Conservation (phyloP, 2,329 filamentous ascomycete species). For the Albifimbria verrucaria region DNA sequence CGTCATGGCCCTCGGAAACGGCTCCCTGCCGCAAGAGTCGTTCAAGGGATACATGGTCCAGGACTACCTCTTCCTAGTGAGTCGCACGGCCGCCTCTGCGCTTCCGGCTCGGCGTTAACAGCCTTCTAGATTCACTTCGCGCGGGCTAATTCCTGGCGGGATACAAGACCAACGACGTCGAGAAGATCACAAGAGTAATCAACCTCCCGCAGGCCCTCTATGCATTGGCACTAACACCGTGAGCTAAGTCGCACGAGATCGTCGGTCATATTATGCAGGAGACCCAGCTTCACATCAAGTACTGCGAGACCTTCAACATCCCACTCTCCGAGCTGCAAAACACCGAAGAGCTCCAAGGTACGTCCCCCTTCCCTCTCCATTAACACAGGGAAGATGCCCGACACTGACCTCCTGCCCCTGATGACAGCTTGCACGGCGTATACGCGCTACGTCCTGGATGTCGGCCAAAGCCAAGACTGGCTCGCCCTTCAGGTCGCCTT, state of each 20-base stretch:
- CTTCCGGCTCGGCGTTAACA: too few relatives aligned
- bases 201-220: conserved; percentile 20
- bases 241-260: conserved; percentile 44
- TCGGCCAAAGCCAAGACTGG: conserved; percentile 85
- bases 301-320: conserved; percentile 79
- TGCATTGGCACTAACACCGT: not conserved
- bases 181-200: conserved; percentile 70
- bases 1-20: conserved; percentile 71
- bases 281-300: conserved; percentile 75
- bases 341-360: conserved; percentile 72
- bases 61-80: conserved; percentile 84
- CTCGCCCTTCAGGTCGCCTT: conserved; percentile 81
- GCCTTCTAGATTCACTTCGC: conserved; percentile 81
- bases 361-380: conserved; percentile 5
- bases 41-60: conserved; percentile 91
- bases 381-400: too few relatives aligned
- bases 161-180: conserved; percentile 76
- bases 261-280: conserved; percentile 76
- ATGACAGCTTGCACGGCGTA: conserved; percentile 75
- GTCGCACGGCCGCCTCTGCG: too few relatives aligned
- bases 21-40: conserved; percentile 67
- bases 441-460: conserved; percentile 81
- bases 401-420: too few relatives aligned
- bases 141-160: conserved; percentile 76
- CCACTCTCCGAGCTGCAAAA: conserved; percentile 68